These are phyloP conservation scores for Pelagomonas calceolata DNA, from an alignment of 108 stramenopile species.

Conservation along the genomic window DNA sequence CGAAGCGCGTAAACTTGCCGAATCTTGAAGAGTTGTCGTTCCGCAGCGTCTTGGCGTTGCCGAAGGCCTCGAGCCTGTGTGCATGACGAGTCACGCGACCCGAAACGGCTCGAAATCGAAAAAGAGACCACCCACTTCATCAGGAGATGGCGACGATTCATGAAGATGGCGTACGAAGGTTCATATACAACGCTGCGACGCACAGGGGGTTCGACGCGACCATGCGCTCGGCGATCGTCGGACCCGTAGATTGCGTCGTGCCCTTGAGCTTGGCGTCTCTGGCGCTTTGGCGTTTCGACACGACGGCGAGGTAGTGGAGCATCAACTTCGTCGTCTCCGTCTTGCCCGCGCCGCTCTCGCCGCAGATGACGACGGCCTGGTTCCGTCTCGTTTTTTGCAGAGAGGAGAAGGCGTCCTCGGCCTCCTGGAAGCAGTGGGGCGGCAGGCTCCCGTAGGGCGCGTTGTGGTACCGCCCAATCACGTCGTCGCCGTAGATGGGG, in stretches of 20 bases:
- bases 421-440: conserved; percentile 19
- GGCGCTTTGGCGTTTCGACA: conserved; percentile 19
- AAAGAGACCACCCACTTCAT: too few relatives aligned
- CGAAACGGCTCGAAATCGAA: too few relatives aligned
- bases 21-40: conserved; percentile 76
- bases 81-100: too few relatives aligned
- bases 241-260: not conserved
- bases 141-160: too few relatives aligned
- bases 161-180: too few relatives aligned
- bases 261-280: not conserved
- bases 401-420: conserved; percentile 12
- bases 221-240: conserved; percentile 19
- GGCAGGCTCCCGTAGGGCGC: conserved; percentile 9
- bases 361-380: conserved; percentile 23
- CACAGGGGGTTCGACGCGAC: conserved; percentile 4
- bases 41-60: conserved; percentile 74
- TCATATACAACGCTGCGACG: too few relatives aligned
- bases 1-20: conserved; percentile 77
- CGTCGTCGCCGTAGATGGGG: conserved; percentile 13
- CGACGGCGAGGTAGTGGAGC: conserved; percentile 22
- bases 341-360: conserved; percentile 21
- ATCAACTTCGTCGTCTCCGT: conserved; percentile 28
- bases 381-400: conserved; percentile 9
- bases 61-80: conserved; percentile 79
- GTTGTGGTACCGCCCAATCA: conserved; percentile 2